These are phyloP conservation scores for Umbelopsis sp. DNA, from an alignment of 371 early-diverging fungal genomes.

Conservation along the genomic window DNA sequence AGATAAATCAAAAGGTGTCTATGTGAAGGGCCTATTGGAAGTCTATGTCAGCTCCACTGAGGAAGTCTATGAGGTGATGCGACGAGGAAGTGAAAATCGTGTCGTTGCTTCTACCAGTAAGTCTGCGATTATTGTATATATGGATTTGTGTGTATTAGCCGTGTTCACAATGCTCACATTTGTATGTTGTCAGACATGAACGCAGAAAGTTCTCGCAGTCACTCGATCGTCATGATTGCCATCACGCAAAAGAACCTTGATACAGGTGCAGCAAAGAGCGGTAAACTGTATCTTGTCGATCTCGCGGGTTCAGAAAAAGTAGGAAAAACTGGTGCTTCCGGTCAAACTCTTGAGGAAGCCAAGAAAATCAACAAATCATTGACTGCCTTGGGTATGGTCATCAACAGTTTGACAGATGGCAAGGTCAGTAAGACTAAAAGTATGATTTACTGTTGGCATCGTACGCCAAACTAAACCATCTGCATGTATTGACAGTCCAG, in stretches of 20 bases:
- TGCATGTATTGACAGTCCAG: constrained; percentile 61
- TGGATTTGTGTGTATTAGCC: not conserved
- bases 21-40: constrained; percentile 94
- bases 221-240: constrained; percentile 95
- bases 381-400: constrained; percentile 97
- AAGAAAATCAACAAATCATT: constrained; percentile 99
- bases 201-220: constrained; percentile 93
- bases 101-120: constrained; percentile 90
- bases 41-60: constrained; percentile 89
- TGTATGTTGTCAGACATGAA: constrained; percentile 83
- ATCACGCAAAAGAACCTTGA: constrained; percentile 90
- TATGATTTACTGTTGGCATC: not conserved
- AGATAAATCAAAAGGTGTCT: constrained; percentile 91
- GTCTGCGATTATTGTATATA: constrained; percentile 1
- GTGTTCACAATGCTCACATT: not conserved
- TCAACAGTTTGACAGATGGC: constrained; percentile 93
- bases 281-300: constrained; percentile 96
- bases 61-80: constrained; percentile 95
- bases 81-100: constrained; percentile 85
- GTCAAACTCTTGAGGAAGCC: constrained; percentile 98
- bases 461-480: not conserved
- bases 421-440: constrained; percentile 53
- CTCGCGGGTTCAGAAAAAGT: constrained; percentile 99
- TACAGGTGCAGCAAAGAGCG: constrained; percentile 85
- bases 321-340: constrained; percentile 97